These are phyloP conservation scores for Candida pseudocylindracea DNA, from an alignment of 1,139 yeast species.

Conservation along the genomic window DNA sequence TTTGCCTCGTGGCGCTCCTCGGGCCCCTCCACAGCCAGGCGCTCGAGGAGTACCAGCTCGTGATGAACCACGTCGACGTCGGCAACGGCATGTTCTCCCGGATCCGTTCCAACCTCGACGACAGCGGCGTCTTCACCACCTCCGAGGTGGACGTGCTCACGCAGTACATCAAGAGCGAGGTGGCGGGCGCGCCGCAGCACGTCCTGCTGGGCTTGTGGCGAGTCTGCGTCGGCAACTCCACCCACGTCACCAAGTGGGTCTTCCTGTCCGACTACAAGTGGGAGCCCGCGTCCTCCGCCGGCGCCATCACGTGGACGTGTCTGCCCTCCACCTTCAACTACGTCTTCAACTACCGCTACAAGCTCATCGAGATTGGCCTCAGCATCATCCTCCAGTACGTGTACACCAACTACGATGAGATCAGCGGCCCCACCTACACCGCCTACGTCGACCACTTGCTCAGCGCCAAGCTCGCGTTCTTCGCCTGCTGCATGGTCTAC, in stretches of 20 bases:
- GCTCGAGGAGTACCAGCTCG: no score
- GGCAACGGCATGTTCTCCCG: no score
- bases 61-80: no score
- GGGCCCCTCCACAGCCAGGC: no score
- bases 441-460: no score
- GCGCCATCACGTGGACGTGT: not conserved
- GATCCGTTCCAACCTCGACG: no score
- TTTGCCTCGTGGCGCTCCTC: no score
- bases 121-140: not conserved
- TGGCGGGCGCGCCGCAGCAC: slow-evolving; percentile 1
- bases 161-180: not conserved
- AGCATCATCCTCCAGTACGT: not conserved
- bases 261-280: not conserved
- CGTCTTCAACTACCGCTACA: not conserved
- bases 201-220: not conserved
- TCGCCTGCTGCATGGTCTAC: no score
- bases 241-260: no score
- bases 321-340: not conserved
- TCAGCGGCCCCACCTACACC: no score
- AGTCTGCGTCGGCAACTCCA: not conserved
- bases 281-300: no score
- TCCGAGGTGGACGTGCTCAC: not conserved
- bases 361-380: not conserved
- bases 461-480: no score
- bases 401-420: not conserved